Percentiles rank a stretch among this genome's conserved stretches.
These are phyloP conservation scores for Tremellales sp. DNA, from an alignment of 1,284 basidiomycete species.

Conservation along the genomic window DNA sequence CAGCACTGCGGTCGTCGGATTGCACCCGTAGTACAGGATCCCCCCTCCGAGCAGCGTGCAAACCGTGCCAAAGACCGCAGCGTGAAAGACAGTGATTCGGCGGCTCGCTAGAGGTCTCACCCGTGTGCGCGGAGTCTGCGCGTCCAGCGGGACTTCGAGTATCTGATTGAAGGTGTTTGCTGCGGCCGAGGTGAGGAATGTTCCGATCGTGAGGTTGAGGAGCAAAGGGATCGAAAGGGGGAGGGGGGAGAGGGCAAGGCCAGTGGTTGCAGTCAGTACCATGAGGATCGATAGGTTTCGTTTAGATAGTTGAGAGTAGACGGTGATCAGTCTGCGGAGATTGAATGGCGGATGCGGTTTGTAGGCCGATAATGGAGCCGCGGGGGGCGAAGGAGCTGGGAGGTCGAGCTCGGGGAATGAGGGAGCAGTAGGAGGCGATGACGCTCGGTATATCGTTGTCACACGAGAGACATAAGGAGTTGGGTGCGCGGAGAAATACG, in stretches of 20 bases:
- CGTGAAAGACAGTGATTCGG: conserved; percentile 78
- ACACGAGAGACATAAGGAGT: conserved; percentile 12
- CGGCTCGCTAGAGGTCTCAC: conserved; percentile 82
- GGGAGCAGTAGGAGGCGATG: conserved; percentile 22
- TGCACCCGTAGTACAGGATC: conserved; percentile 79
- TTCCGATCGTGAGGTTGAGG: conserved; percentile 82
- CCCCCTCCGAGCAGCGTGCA: conserved; percentile 75
- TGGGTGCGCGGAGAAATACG: conserved; percentile 30
- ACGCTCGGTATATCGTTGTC: conserved; percentile 37
- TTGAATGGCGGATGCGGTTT: conserved; percentile 53
- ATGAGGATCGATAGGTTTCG: conserved; percentile 81
- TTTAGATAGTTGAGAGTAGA: conserved; percentile 85
- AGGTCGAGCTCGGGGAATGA: conserved; percentile 33
- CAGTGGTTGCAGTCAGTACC: conserved; percentile 85
- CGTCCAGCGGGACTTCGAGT: conserved; percentile 91
- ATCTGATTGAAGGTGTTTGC: conserved; percentile 96
- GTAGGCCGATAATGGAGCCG: conserved; percentile 42
- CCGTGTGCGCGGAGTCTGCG: conserved; percentile 91
- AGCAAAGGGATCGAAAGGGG: conserved; percentile 77
- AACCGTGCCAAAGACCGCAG: conserved; percentile 67
- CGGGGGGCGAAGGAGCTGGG: conserved; percentile 30
- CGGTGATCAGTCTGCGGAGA: conserved; percentile 56
- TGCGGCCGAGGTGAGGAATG: conserved; percentile 83
- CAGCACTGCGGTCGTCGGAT: conserved; percentile 78
- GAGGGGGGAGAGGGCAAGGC: conserved; percentile 86